Evolutionary conservation across 805 yeast genomes (phyloP).

Genomic region (Scheffersomyces stipitis): DNA sequence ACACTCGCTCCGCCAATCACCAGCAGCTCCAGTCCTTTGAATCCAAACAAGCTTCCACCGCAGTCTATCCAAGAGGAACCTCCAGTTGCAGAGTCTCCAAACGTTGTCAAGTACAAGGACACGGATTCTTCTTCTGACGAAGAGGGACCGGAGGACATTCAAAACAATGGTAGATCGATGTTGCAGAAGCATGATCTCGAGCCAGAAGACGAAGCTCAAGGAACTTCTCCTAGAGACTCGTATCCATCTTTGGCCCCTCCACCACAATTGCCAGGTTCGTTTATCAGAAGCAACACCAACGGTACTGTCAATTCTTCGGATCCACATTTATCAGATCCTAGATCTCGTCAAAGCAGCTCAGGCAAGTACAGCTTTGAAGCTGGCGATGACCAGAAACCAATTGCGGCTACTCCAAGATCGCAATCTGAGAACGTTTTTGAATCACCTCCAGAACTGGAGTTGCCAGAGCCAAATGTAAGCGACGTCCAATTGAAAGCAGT

Average conservation of each 20-base stretch:
- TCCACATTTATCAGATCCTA: conserved; percentile 7
- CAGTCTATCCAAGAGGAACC: conserved; percentile 3
- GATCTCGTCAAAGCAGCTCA: conserved; percentile 16
- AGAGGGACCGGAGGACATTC: conserved; percentile 18
- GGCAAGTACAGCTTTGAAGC: conserved; percentile 39
- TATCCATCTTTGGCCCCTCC: conserved; percentile 3
- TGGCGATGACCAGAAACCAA: conserved; percentile 37
- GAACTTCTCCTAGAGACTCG: conserved; percentile 11
- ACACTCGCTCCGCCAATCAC: conserved; percentile 1
- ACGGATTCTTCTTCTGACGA: conserved; percentile 31
- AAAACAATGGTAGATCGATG: conserved; percentile 25
- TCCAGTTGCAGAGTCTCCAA: conserved; percentile 26
- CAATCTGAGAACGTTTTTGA: neutral
- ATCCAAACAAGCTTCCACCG: conserved; percentile 24
- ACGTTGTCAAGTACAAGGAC: conserved; percentile 32
- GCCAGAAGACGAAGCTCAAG: neutral
- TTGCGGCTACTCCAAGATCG: conserved; percentile 27
- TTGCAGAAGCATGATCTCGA: conserved; percentile 34
- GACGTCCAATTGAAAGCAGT: too few relatives aligned
- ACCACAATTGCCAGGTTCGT: neutral
- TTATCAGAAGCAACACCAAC: conserved; percentile 1
- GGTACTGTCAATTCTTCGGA: conserved; percentile 2
- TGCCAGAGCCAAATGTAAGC: too few relatives aligned
- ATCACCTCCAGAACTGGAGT: neutral
- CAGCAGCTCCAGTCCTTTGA: conserved; percentile 6